Percentiles rank a stretch among this genome's conserved stretches.
Evolutionary conservation across 257 asterid genomes (phyloP).

Genomic region (Scutellaria minor): DNA sequence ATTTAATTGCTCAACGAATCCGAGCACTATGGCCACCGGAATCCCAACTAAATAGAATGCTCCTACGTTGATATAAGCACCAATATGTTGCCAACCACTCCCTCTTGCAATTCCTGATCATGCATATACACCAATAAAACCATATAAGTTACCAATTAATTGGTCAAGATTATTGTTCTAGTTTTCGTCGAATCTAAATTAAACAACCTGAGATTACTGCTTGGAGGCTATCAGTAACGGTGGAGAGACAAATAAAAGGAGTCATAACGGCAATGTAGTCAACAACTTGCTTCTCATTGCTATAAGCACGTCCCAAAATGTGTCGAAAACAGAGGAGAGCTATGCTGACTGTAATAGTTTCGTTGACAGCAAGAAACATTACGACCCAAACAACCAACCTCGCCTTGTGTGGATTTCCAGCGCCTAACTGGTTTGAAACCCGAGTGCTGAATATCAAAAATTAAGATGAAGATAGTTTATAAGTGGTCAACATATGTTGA

Average conservation of each 20-base stretch:
- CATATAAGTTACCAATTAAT: background rate
- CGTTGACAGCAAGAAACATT: conserved; percentile 44
- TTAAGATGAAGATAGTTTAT: too few species aligned
- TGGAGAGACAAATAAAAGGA: conserved; percentile 55
- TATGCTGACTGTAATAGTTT: conserved; percentile 32
- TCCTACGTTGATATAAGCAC: conserved; percentile 60
- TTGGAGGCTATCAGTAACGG: conserved; percentile 55
- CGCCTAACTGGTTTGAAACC: conserved; percentile 72
- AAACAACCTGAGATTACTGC: conserved; percentile 57
- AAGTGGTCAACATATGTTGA: too few species aligned
- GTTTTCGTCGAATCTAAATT: too few species aligned
- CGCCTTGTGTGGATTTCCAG: conserved; percentile 56
- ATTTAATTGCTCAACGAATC: conserved; percentile 42
- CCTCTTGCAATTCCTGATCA: conserved; percentile 64
- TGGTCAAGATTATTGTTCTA: background rate
- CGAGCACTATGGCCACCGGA: conserved; percentile 48
- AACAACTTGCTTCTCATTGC: conserved; percentile 56
- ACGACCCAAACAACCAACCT: conserved; percentile 44
- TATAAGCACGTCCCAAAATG: conserved; percentile 47
- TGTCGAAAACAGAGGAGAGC: conserved; percentile 41
- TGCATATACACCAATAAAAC: background rate
- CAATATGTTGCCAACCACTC: conserved; percentile 67
- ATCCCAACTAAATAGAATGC: conserved; percentile 55
- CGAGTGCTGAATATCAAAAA: conserved; percentile 46
- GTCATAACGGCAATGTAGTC: conserved; percentile 52